Base-by-base conservation (phyloP, 306 rosid genomes). In the Vigna reflexopilosa region DNA sequence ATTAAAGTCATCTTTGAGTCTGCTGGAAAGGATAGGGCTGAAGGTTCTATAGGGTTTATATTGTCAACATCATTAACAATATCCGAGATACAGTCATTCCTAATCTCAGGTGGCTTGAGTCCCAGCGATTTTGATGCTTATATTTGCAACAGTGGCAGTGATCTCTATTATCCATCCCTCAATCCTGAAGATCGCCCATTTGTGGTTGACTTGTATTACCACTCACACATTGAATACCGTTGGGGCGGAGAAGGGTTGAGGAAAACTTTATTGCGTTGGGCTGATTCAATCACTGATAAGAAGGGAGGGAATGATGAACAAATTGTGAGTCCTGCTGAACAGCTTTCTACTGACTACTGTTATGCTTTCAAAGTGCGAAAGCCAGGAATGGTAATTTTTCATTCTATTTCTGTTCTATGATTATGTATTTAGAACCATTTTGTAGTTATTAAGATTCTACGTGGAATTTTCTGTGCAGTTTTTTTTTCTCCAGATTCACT, bases 191-290 rank as follows among this genome's bases (percentile, higher is more conserved):
- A 88, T 56, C 90, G 89, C 15, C 86, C 91, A 32, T 93, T 91
- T 77, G 99, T 91, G 85, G 96, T 84, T 26, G 99, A 96, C 90
- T 91, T 91, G 85, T 96, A 96, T 85, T 96, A 90, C 86, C 99
- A 96, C 89, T 96, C 99, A 15, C 99, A 93, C 80, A 89, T 96
- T 36, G 99, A 96, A 78, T 89, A 91, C 78, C 96, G 92, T 58
- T 96, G 99, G 99, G 99, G 99, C 20, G 98, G 98, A 82, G 99
- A 96, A 83, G 99, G 99, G 32, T 84, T 96, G 85, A 91, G 99
- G 82, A 96, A 96, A 87, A 90, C 97, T 55, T 82, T 96, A 73
- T 80, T 96, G 76, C 97, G 98, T 45, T 96, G 98, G 98, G 97
- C 91, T 63, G 42, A 83, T 72, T 87, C 97, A 45, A 55, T 88